phyloP scores from a whole-genome alignment of 164 flowering plant genomes.

The Liquidambar formosana region DNA sequence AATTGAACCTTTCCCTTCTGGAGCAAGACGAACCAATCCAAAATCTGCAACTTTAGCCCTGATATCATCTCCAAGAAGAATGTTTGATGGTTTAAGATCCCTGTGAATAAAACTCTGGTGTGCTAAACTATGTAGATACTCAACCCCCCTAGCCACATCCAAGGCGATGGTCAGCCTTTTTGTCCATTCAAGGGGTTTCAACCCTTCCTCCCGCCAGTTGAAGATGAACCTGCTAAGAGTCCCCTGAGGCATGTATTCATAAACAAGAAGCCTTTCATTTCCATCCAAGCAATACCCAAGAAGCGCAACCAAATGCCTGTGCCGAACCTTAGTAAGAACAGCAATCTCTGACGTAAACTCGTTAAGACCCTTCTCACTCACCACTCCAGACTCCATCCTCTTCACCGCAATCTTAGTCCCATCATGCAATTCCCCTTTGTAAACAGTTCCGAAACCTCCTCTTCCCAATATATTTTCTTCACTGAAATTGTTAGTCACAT shows the following conservation, averaged over 20 bases:
- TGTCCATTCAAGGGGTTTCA: conserved; percentile 86
- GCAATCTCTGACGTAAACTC: conserved; percentile 94
- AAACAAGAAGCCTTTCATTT: conserved; percentile 84
- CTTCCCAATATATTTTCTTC: conserved; percentile 69
- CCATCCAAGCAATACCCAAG: conserved; percentile 89
- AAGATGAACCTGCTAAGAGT: conserved; percentile 71
- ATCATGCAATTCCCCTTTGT: conserved; percentile 91
- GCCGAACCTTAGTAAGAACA: conserved; percentile 84
- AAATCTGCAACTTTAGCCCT: conserved; percentile 95
- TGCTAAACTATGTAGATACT: conserved; percentile 84
- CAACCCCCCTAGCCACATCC: conserved; percentile 97
- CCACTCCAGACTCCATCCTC: conserved; percentile 80
- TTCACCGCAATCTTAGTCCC: conserved; percentile 96
- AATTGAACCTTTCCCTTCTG: conserved; percentile 76
- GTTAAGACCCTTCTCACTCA: conserved; percentile 68
- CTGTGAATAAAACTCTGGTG: conserved; percentile 86
- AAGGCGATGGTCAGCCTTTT: conserved; percentile 72
- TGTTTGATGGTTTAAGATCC: conserved; percentile 93
- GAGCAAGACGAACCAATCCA: conserved; percentile 93
- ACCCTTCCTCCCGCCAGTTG: conserved; percentile 65
- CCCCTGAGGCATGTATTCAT: conserved; percentile 96
- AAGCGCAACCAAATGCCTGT: conserved; percentile 82
- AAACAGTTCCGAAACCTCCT: conserved; percentile 96
- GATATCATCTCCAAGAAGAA: conserved; percentile 93
- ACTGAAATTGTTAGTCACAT: conserved; percentile 85